A percentile compares a stretch with the other conserved stretches of the same genome.
Conservation (phyloP, 2,329 filamentous ascomycete genomes). For the Colletotrichum cuscutae region DNA sequence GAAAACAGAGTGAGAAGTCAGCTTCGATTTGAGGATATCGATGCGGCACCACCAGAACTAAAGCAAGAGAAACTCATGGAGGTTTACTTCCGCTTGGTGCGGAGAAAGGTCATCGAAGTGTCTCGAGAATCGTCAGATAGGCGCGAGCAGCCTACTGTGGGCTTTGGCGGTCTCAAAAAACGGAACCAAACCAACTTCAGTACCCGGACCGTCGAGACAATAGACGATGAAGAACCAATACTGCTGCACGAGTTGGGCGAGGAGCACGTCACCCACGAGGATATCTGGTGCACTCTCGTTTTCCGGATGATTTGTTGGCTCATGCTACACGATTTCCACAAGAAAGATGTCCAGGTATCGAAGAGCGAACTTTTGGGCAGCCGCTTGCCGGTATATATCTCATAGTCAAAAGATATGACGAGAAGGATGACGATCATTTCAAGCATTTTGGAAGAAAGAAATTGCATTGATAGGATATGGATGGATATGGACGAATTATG, state of each 20-base stretch:
- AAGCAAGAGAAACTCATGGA: constrained; percentile 62
- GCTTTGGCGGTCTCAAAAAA: not conserved
- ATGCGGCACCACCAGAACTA: constrained; percentile 57
- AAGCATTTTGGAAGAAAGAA: not conserved
- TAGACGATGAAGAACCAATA: constrained; percentile 9
- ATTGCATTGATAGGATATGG: not conserved
- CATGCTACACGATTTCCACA: constrained; percentile 66
- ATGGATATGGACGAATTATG: not conserved
- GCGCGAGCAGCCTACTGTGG: constrained; percentile 28
- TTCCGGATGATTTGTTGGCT: constrained; percentile 70
- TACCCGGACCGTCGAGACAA: constrained; percentile 1
- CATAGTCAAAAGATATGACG: constrained; percentile 31
- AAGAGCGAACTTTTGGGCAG: constrained; percentile 65
- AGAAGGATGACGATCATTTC: not conserved
- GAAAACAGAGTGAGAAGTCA: not conserved
- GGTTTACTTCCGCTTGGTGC: constrained; percentile 61
- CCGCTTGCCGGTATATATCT: constrained; percentile 66
- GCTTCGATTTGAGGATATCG: constrained; percentile 56
- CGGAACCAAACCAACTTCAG: constrained; percentile 2
- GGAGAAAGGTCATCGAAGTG: constrained; percentile 49
- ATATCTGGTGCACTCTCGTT: constrained; percentile 65
- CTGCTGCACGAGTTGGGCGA: not conserved
- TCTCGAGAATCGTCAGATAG: constrained; percentile 43
- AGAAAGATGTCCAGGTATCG: constrained; percentile 61
- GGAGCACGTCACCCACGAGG: constrained; percentile 42